Percentiles rank a stretch among this genome's conserved stretches.
phyloP scores from a whole-genome alignment of 208 protist species.

The Trypanosoma vivax region DNA sequence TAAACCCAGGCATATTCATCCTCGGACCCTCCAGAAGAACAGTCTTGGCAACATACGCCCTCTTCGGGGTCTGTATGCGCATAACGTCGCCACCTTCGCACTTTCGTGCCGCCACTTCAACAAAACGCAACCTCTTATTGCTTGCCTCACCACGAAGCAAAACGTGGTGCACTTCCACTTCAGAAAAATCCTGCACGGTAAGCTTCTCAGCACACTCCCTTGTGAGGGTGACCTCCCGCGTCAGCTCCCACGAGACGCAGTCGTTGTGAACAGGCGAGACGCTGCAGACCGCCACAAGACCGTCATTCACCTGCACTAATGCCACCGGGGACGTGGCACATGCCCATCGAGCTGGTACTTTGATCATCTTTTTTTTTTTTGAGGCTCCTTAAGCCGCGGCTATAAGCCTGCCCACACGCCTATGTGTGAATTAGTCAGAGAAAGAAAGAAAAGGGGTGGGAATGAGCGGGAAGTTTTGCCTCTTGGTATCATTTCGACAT shows the following conservation, averaged over 20 bases:
- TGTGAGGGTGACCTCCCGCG: conserved; percentile 7
- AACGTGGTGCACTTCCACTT: conserved; percentile 28
- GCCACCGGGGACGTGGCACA: conserved; percentile 30
- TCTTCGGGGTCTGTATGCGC: conserved; percentile 10
- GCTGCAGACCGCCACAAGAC: conserved; percentile 22
- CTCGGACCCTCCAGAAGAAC: conserved; percentile 27
- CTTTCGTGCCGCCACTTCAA: background rate
- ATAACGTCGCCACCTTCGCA: background rate
- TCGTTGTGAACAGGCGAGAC: conserved; percentile 9
- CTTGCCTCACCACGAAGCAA: background rate
- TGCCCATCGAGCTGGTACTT: conserved; percentile 37
- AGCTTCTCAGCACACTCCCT: conserved; percentile 21
- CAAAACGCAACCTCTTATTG: conserved; percentile 8
- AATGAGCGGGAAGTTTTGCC: too few species aligned
- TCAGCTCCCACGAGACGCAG: conserved; percentile 16
- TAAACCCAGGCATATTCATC: conserved; percentile 16
- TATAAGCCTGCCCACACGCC: too few species aligned
- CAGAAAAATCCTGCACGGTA: conserved; percentile 42
- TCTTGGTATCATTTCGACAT: too few species aligned
- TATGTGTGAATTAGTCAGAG: too few species aligned
- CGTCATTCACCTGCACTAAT: conserved; percentile 36
- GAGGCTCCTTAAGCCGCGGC: too few species aligned
- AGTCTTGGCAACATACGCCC: conserved; percentile 17
- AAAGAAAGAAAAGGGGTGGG: too few species aligned
- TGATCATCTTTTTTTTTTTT: conserved; percentile 34